Base-by-base conservation (phyloP, 2,329 filamentous ascomycete genomes). In the Trichoderma sp. region DNA sequence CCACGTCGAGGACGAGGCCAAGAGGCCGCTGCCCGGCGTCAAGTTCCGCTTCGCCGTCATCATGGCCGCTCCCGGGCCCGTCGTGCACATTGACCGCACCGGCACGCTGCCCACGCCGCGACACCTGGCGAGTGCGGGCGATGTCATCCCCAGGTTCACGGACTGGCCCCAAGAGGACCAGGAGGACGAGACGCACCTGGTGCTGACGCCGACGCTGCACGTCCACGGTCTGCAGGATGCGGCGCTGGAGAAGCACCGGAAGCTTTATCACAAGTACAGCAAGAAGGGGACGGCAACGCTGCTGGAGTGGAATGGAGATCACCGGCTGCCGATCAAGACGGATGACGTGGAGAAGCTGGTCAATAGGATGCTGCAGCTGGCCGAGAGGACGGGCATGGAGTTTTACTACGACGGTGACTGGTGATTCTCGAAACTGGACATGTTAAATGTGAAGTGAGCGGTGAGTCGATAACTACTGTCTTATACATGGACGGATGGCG, bases 271-370 rank as follows among this genome's bases (percentile, higher is more conserved):
- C 74, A 84, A 9, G 59, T 92, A 88, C 73, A 90, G 87, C 72
- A 80, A 85, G 57, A 72, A 78, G 10, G 81, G 79, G 0, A 85
- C 78, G 3, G 78, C 83, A 6, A 81, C 76, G 45, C 67, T 92
- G 52, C 74, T 93, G 1, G 88, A 92, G 74, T 93, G 90, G 91
- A 83, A 91, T 65, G 90, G 89, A 0, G 82, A 81, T 1, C 91
- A 94, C 74, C 78, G 90, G 6, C 79, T 94, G 56, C 89, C 90
- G 2, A 82, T 93, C 66, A 90, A 90, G 79, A 79, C 77, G 24
- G 77, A 75, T 34, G 90, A 93, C 74, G 88, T 93, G 3, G 79
- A 84, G n/a, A 66, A 67, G 19, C 69, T 78, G 3, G 66, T 69
- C 19, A 60, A 54, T 0, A 58, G 69, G 15, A 75, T 78, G 2